Evolutionary conservation across 225 moss, liverwort and hornwort species (phyloP).

Genomic region (Takakia lepidozioides): DNA sequence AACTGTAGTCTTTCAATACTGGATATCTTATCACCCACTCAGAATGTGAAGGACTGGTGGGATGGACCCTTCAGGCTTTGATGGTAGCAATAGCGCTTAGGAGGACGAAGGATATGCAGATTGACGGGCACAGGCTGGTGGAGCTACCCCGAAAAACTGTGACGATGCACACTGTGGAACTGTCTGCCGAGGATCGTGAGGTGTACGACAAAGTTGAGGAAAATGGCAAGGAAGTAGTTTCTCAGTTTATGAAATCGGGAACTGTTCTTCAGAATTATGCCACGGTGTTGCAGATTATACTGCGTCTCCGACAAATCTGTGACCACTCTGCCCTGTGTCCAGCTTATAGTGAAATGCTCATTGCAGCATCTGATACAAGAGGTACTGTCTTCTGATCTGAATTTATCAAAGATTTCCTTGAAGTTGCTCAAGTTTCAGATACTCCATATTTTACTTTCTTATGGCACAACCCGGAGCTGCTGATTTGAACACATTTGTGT

Average conservation of each 20-base stretch:
- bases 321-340: slow-evolving; percentile 45
- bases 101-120: slow-evolving; percentile 48
- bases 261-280: slow-evolving; percentile 54
- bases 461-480: no score
- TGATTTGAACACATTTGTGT: no score
- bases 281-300: slow-evolving; percentile 40
- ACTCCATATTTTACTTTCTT: no score
- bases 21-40: no score
- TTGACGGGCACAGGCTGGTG: slow-evolving; percentile 41
- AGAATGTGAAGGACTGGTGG: no score
- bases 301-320: slow-evolving; percentile 51
- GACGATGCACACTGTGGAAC: slow-evolving; percentile 30
- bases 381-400: no score
- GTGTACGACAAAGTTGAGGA: slow-evolving; percentile 54
- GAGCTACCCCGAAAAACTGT: slow-evolving; percentile 49
- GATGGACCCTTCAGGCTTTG: slow-evolving; percentile 43
- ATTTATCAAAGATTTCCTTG: no score
- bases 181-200: slow-evolving; percentile 42
- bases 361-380: slow-evolving; percentile 17
- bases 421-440: no score
- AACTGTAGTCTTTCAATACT: no score
- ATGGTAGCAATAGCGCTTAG: slow-evolving; percentile 45
- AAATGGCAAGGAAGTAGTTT: slow-evolving; percentile 35
- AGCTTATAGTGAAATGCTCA: slow-evolving; percentile 21
- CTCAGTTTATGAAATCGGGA: slow-evolving; percentile 30